Base-by-base conservation (phyloP, 78 protist species). In the Pelomyxa schiedti region DNA sequence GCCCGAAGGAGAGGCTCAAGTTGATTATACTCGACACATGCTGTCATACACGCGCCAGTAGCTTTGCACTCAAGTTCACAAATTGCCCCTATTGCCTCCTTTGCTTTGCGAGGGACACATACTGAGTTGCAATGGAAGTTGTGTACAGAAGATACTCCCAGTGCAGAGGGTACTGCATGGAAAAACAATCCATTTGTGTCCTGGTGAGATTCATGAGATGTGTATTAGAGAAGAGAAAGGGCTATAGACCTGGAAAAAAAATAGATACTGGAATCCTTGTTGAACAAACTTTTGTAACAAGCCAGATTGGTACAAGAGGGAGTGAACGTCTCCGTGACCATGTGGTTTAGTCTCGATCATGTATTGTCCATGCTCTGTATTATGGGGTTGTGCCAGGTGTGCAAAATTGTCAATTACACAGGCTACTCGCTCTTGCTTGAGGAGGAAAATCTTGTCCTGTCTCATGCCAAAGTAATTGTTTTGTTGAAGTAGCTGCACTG, bases 241-340 rank as follows among this genome's bases (percentile, higher is more conserved):
- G n/a, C n/a, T n/a, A n/a, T n/a, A n/a, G n/a, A n/a, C n/a, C n/a
- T 81, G 81, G 42, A 76, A 35, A 69, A 81, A 66, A 22, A 68
- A 32, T 42, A 80, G 29, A 29, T 37, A 66, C 1, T 16, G 1
- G 8, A 1, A 2, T 3, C 79, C 79, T 0, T 1, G 22, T 1
- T 6, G 39, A 30, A 2, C 36, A 75, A 75, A 78, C 2, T n/a
- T 0, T 26, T 39, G 3, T 22, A 53, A 40, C 8, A 52, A 2
- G 8, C 83, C 88, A 4, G 75, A 8, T 9, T 37, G 16, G 42
- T 43, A 71, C 35, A 86, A 28, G 3, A 86, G 80, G 24, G 16
- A 0, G 52, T 86, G 90, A 39, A 86, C 90, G 69, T 81, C 90
- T 8, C 90, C 90, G 79, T 86, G 90, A 3, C 90, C 90, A 76